A percentile compares a stretch with the other conserved stretches of the same genome.
These are phyloP conservation scores for Spathaspora passalidarum DNA, from an alignment of 805 yeast species.

Conservation along the genomic window DNA sequence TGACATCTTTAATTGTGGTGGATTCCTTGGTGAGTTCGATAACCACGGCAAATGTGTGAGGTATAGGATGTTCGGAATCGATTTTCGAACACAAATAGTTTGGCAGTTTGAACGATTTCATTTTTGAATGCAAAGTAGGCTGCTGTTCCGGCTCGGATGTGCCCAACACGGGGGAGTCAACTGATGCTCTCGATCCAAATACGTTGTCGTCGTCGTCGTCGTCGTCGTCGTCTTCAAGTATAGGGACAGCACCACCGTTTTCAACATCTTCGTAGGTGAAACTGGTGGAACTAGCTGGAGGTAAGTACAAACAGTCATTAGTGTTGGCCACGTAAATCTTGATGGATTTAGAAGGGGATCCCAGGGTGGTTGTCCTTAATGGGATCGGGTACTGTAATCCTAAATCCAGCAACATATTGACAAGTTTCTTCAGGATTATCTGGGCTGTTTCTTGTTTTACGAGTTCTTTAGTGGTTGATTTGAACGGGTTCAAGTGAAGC, in stretches of 20 bases:
- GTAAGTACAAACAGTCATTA: conserved; percentile 37
- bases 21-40: conserved; percentile 40
- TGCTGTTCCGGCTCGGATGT: conserved; percentile 5
- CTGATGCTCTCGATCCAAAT: too few species aligned
- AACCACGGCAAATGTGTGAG: conserved; percentile 53
- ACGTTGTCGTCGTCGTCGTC: conserved; percentile 2
- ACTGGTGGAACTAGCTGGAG: conserved; percentile 38
- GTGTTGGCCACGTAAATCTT: conserved; percentile 36
- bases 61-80: conserved; percentile 40
- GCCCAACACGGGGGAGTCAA: neutral
- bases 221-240: conserved; percentile 10
- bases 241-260: conserved; percentile 28
- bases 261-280: conserved; percentile 44
- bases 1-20: conserved; percentile 33
- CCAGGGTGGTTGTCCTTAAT: conserved; percentile 23
- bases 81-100: conserved; percentile 34
- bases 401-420: conserved; percentile 27
- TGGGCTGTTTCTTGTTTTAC: conserved; percentile 37
- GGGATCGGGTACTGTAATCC: conserved; percentile 41
- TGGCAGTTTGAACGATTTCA: conserved; percentile 28
- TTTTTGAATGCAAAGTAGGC: conserved; percentile 16
- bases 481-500: conserved; percentile 1
- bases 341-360: conserved; percentile 25
- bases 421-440: conserved; percentile 33
- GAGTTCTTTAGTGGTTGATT: conserved; percentile 26